Evolutionary conservation across 1,139 yeast species (phyloP), one percentile per base, ranked within the genome.

Genomic region (Debaryomyces nepalensis): DNA sequence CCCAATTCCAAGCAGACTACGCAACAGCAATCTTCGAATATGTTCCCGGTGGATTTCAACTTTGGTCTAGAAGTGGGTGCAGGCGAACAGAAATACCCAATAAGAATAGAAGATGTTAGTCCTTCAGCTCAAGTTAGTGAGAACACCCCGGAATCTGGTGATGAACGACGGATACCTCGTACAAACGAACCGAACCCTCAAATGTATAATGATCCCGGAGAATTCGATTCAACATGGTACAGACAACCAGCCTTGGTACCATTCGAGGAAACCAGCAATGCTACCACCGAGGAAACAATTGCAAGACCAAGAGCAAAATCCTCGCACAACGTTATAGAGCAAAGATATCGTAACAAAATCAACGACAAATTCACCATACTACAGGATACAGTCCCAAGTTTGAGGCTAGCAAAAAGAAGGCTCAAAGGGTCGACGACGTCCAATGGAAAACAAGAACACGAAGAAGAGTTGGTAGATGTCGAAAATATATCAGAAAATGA

Each of bases 281-380:
- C 16, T 14, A 11, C 12, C 4, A 15, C 16, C 9, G 29, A 8
- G 6, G 29, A 23, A 23, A 16, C 24, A 8, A 12, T n/a, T n/a
- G 3, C 18, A 3, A 23, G 36, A 12, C 43, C 39, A n/a, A 20
- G 43, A 8, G 32, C 35, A 22, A 66, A 64, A 42, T 66, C 72
- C 1, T 66, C 75, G 4, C 78, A 73, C 55, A 73, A 72, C 45
- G 66, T 73, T 4, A 71, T 73, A 41, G 78, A 73, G 47, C 78
- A 73, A 50, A 50, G 78, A 41, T 72, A 72, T 54, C 54, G 78
- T 43, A 71, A 73, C 54, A 72, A 70, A 46, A 72, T 73, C 46
- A 73, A 72, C 49, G 75, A 71, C 51, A 69, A 70, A 49, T 72
- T 73, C 50, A 63, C 63, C 19, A 67, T 69, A 12, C 61, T 73